Conservation (phyloP, 805 yeast genomes). For the Metschnikowia aberdeeniae region DNA sequence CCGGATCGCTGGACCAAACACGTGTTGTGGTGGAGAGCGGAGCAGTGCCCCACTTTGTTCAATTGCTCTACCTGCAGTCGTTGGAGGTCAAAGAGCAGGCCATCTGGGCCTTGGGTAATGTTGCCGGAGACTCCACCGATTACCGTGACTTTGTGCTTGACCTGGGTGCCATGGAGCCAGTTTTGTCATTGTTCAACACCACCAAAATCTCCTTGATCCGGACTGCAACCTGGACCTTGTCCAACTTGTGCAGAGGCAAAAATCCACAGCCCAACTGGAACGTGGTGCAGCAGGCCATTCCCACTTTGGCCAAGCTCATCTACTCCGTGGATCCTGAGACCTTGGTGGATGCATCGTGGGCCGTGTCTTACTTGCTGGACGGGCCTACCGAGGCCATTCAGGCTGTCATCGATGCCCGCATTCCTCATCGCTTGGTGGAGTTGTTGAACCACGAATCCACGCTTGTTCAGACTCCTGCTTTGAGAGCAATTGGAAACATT, state of each 20-base stretch:
- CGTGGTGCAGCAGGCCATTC: conserved; percentile 79
- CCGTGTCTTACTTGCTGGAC: conserved; percentile 89
- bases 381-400: conserved; percentile 92
- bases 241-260: conserved; percentile 95
- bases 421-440: conserved; percentile 91
- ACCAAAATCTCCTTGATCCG: conserved; percentile 87
- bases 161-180: conserved; percentile 86
- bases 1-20: conserved; percentile 89
- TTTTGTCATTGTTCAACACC: conserved; percentile 70
- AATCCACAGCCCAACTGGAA: conserved; percentile 96
- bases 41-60: conserved; percentile 89
- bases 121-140: conserved; percentile 92
- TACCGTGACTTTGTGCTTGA: conserved; percentile 86
- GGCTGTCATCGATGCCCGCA: conserved; percentile 94
- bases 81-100: conserved; percentile 97
- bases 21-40: conserved; percentile 86
- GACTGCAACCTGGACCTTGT: conserved; percentile 97
- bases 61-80: conserved; percentile 72
- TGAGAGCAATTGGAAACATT: conserved; percentile 95
- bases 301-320: conserved; percentile 85
- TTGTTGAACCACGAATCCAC: conserved; percentile 79
- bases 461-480: conserved; percentile 91
- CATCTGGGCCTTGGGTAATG: conserved; percentile 98
- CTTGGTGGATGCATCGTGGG: conserved; percentile 97
- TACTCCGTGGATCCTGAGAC: conserved; percentile 91